Evolutionary conservation across 2,329 filamentous ascomycete genomes (phyloP), one percentile per base, ranked within the genome.

Genomic region (Penicillium sp.): DNA sequence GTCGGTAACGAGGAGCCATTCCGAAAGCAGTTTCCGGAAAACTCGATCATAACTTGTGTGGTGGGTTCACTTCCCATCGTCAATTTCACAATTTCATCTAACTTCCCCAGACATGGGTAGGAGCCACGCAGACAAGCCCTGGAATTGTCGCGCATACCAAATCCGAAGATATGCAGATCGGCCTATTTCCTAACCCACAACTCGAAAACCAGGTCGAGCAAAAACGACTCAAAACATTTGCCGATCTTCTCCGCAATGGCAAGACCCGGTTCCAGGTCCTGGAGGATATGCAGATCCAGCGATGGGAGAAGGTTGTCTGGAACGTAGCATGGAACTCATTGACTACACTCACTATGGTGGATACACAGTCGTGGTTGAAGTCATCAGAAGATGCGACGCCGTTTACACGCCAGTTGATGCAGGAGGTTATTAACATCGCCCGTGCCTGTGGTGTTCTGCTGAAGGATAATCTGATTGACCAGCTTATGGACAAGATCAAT

Each of bases 81-180:
- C 23, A 12, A 21, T 38, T 17, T 13, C 17, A 23, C 25, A 4
- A 13, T 19, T 27, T 6, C 12, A 10, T 51, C 43, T 45, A 10
- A 47, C 19, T n/a, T 10, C 5, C 10, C 19, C 21, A 73, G 71
- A 69, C 70, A 4, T 73, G 71, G 83, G 79, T 83, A 0, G 83
- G 83, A 5, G 82, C 81, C 9, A 76, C 70, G 0, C 84, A 86
- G 61, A 71, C 71, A 3, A 67, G 73, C 8, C 82, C 82, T 0
- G 84, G 83, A 0, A 60, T 79, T 3, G 72, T 85, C 25, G 67
- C 71, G 9, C 84, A 86, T 62, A 81, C 73, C 23, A 79, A 78
- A 52, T 79, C 79, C 13, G 84, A 86, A 65, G 75, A 83, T 59
- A 80, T 82, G 68, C 79, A 86, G 55, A 79, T 86, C 4, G 84